Base-by-base conservation (phyloP, 805 yeast species). In the Sugiyamaella chiloensis region DNA sequence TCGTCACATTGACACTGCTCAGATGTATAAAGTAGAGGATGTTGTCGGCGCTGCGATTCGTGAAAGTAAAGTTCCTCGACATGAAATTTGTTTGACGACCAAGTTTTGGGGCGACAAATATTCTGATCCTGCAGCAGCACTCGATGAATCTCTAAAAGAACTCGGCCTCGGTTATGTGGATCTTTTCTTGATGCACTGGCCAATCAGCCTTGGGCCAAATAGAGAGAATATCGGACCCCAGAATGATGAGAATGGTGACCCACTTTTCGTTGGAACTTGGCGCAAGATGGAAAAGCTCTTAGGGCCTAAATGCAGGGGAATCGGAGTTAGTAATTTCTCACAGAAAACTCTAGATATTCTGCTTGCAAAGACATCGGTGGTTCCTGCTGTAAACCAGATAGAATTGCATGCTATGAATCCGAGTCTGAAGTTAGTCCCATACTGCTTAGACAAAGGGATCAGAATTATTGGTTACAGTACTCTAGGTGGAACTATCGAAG, bases 111-210 rank as follows among this genome's bases (percentile, higher is more conserved):
- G 37, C 7, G 37, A 34, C 20, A 34, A 19, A 14, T 21, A 34
- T 21, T 12, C 14, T 3, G 37, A 34, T 34, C 37, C 37, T 9
- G 37, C 37, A 6, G 20, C 20, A 5, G 84, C 81, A 2, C 63
- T 86, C 31, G 74, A 79, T 7, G 69, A 67, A 43, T 82, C 90
- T 5, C 70, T 87, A 59, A 57, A 73, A 54, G 78, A 81, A 58
- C 70, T 87, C 52, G 82, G 81, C 0, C 60, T 85, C 56, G 91
- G 83, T 42, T 87, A 87, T 59, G 83, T 87, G 46, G 95, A 87
- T 62, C 68, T 87, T 48, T 81, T 81, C 61, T 72, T 87, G 60
- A 75, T 87, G 63, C 95, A 87, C 66, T 87, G 95, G 93, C 96
- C 96, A 12, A 42, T 40, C 4, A 26, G 34, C 26, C 46, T 42